Evolutionary conservation across 2,329 filamentous ascomycete species (phyloP), one percentile per base, ranked within the genome.

Genomic region (Exophiala phaeomuriformis): DNA sequence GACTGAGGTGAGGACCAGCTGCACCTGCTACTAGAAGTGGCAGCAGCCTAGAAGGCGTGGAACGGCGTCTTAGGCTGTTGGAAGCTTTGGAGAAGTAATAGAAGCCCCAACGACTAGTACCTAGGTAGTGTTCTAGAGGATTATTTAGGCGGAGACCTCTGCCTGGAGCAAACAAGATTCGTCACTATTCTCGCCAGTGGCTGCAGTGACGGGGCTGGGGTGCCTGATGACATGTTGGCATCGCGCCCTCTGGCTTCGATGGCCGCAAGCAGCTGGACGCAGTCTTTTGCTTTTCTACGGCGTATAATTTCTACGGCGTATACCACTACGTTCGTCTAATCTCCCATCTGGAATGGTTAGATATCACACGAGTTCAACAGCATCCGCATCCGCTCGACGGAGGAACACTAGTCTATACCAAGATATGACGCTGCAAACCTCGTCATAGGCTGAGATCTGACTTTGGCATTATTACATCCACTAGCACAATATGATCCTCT

Each of bases 91-190:
- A 45, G 47, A 52, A 45, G 8, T 45, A 33, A 36, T 56, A 49
- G 53, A 56, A 55, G 44, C 12, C 53, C 10, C 10, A 12, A 19
- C 7, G 33, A n/a, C 33, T n/a, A 19, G 19, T 30, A 40, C 45
- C 48, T 55, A 51, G 53, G 47, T 49, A 50, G 31, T 19, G 33
- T n/a, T 33, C 39, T 40, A 52, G 42, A 32, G 32, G 10, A 45
- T 29, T 31, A 10, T 51, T 19, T 40, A 29, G 27, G 39, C 40
- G 45, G 40, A 8, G 47, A 52, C 53, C 51, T 43, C 27, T 32
- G 27, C 95, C 90, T 27, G n/a, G 42, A 8, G 42, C 7, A 36
- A 32, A 32, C 4, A 10, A 45, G 10, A 45, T 30, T 30, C 42
- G 30, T 31, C 42, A 30, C 7, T 45, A 19, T 19, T 19, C 19